phyloP scores from a whole-genome alignment of 345 rosid genomes.

The Rhodamnia rubescens region DNA sequence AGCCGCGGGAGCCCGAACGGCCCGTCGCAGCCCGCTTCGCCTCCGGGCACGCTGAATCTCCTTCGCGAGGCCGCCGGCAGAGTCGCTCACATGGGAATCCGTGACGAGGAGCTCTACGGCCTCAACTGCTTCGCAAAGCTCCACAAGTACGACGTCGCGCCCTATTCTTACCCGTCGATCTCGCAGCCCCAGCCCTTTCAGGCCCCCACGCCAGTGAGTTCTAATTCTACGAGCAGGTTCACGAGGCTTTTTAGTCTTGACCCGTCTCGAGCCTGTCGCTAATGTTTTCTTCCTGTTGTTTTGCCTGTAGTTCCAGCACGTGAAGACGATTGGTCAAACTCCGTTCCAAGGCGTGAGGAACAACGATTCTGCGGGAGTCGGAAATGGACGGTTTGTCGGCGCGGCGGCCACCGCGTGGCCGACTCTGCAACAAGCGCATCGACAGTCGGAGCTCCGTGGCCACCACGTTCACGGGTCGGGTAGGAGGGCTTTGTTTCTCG shows the following conservation, averaged over 20 bases:
- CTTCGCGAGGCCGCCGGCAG: background rate
- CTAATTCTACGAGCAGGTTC: background rate
- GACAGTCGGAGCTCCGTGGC: conserved; percentile 2
- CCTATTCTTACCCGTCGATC: background rate
- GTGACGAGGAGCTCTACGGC: background rate
- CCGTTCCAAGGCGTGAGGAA: background rate
- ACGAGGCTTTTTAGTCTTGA: background rate
- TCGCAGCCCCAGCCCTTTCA: background rate
- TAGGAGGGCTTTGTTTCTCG: conserved; percentile 51
- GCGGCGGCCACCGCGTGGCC: conserved; percentile 51
- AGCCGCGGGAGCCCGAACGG: background rate
- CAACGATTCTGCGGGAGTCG: background rate
- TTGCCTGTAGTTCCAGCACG: background rate
- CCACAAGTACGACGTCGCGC: background rate
- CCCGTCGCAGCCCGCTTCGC: background rate
- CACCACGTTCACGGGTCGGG: conserved; percentile 2
- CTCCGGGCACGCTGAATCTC: background rate
- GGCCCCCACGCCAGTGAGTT: background rate
- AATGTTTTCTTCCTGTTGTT: background rate
- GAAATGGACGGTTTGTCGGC: conserved; percentile 29
- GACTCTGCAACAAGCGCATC: conserved; percentile 25
- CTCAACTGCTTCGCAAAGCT: background rate
- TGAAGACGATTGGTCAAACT: background rate
- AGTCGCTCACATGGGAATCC: background rate
- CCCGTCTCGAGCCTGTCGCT: background rate